These are phyloP conservation scores for Teratosphaeria gauchensis DNA, from an alignment of 2,329 filamentous ascomycete species.

Conservation along the genomic window DNA sequence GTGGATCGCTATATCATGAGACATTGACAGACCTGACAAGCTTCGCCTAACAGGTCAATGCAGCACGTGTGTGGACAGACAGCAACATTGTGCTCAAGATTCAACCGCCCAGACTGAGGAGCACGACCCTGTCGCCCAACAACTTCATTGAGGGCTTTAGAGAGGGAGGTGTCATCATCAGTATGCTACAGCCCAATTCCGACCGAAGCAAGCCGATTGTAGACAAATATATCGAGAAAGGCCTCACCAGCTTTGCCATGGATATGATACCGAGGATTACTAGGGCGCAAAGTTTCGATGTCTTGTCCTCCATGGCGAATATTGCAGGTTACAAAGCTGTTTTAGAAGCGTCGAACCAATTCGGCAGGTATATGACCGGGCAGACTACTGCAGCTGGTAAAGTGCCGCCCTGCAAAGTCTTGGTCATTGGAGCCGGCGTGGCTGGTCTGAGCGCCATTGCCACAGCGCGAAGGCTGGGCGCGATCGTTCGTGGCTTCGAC, in stretches of 20 bases:
- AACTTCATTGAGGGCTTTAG: constrained; percentile 61
- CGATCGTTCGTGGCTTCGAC: constrained; percentile 83
- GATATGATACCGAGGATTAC: constrained; percentile 88
- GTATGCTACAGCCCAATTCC: constrained; percentile 61
- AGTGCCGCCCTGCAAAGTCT: constrained; percentile 81
- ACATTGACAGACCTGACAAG: no score
- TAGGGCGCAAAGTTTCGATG: constrained; percentile 79
- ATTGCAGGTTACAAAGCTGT: constrained; percentile 92
- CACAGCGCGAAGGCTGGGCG: constrained; percentile 74
- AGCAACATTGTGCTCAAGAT: constrained; percentile 80
- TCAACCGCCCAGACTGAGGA: constrained; percentile 56
- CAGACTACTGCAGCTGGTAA: constrained; percentile 85
- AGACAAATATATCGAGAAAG: constrained; percentile 58
- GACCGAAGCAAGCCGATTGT: constrained; percentile 69
- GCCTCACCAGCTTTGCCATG: constrained; percentile 77
- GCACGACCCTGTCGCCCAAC: constrained; percentile 31
- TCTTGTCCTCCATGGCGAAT: constrained; percentile 83
- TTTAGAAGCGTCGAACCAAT: constrained; percentile 78
- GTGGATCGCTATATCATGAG: no score
- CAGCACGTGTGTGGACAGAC: constrained; percentile 58
- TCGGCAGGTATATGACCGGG: constrained; percentile 78
- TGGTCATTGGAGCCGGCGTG: constrained; percentile 84
- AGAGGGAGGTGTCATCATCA: constrained; percentile 65
- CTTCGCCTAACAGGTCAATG: constrained; percentile 42
- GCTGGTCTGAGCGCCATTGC: constrained; percentile 82